Evolutionary conservation across 2,329 filamentous ascomycete species (phyloP).

Genomic region (Grosmannia penicillata): DNA sequence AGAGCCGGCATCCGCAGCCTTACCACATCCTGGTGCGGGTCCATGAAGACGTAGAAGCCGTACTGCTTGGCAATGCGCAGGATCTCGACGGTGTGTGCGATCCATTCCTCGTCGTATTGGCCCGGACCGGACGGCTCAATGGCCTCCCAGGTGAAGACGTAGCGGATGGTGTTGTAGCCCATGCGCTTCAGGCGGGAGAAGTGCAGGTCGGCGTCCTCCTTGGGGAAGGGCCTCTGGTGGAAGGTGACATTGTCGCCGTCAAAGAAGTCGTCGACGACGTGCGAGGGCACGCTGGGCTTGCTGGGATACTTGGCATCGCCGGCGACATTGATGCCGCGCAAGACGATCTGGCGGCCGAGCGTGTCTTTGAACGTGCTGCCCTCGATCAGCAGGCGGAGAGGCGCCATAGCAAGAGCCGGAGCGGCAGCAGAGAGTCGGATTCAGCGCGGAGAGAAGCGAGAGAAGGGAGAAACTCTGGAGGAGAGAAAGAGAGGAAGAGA

Average conservation of each 20-base stretch:
- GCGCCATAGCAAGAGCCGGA: constrained; percentile 41
- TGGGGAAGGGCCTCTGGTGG: constrained; percentile 67
- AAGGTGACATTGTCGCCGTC: constrained; percentile 88
- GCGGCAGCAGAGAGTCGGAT: neutral
- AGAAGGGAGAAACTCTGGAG: neutral
- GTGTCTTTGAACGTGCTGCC: constrained; percentile 71
- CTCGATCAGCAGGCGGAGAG: constrained; percentile 68
- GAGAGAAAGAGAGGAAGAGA: neutral
- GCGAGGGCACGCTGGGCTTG: constrained; percentile 66
- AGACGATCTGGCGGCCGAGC: constrained; percentile 68
- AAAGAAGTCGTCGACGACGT: constrained; percentile 68
- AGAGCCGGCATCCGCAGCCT: constrained; percentile 18
- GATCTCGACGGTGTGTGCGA: constrained; percentile 76
- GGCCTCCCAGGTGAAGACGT: constrained; percentile 98
- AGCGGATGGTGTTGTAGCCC: constrained; percentile 93
- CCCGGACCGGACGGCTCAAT: constrained; percentile 86
- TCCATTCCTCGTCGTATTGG: constrained; percentile 86
- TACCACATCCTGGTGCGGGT: constrained; percentile 95
- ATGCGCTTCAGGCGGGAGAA: constrained; percentile 75
- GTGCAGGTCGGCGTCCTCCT: constrained; percentile 71
- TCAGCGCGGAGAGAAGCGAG: neutral
- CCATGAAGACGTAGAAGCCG: constrained; percentile 96
- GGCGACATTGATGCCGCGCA: constrained; percentile 89
- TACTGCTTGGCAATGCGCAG: constrained; percentile 75
- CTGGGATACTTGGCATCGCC: constrained; percentile 83